Conservation (phyloP, 805 yeast species). For the Cyberlindnera sargentensis region DNA sequence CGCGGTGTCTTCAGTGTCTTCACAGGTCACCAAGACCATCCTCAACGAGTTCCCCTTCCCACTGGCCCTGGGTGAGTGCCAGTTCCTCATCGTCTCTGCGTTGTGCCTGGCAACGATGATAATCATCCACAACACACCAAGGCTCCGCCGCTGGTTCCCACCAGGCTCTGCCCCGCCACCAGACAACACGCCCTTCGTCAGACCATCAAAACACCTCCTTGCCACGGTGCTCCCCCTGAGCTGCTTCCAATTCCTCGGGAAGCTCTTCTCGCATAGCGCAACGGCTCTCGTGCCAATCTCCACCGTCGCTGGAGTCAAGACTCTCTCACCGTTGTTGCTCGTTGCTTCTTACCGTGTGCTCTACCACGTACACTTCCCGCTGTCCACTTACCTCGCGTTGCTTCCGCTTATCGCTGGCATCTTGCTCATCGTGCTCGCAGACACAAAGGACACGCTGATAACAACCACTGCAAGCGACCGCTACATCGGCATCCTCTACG, state of each 20-base stretch:
- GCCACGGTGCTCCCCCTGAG: slow-evolving; percentile 56
- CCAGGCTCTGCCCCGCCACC: slow-evolving; percentile 43
- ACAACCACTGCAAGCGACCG: slow-evolving; percentile 36
- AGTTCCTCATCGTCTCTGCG: slow-evolving; percentile 45
- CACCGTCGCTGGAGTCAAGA: slow-evolving; percentile 64
- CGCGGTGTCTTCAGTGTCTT: slow-evolving; percentile 51
- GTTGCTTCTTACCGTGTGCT: slow-evolving; percentile 46
- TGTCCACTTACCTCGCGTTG: slow-evolving; percentile 43
- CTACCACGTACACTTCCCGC: slow-evolving; percentile 44
- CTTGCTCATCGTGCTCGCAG: slow-evolving; percentile 28
- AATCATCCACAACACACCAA: slow-evolving; percentile 28
- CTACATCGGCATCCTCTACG: slow-evolving; percentile 59
- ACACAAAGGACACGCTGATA: slow-evolving; percentile 27
- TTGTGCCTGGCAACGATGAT: slow-evolving; percentile 34
- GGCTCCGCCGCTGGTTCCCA: slow-evolving; percentile 37
- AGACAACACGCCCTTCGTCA: slow-evolving; percentile 20
- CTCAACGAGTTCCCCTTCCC: slow-evolving; percentile 53
- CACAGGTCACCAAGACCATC: slow-evolving; percentile 55
- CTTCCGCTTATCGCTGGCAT: slow-evolving; percentile 49
- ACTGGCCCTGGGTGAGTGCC: slow-evolving; percentile 56
- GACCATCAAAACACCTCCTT: slow-evolving; percentile 34
- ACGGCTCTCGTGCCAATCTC: slow-evolving; percentile 61
- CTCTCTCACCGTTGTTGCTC: slow-evolving; percentile 56
- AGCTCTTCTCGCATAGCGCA: slow-evolving; percentile 54
- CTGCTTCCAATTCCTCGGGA: slow-evolving; percentile 58